Percentiles rank a stretch among this genome's conserved stretches.
phyloP scores from a whole-genome alignment of 768 basidiomycete genomes.

The Amanita pseudoporphyria region DNA sequence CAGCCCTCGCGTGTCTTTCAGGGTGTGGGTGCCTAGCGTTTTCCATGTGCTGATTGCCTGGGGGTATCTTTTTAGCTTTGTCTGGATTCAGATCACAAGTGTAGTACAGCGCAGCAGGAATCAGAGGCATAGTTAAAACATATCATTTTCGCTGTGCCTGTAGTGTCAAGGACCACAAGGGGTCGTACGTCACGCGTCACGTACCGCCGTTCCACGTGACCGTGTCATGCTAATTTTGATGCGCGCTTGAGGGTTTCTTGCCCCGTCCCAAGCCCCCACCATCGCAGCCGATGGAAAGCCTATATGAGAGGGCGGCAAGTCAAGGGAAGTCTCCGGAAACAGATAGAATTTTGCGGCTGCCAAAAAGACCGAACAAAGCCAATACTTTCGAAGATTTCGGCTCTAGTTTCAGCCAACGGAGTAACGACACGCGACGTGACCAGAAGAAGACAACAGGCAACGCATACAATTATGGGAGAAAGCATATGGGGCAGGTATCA shows the following conservation, averaged over 20 bases:
- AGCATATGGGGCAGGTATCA: neutral
- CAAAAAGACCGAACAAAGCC: neutral
- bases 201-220: constrained; percentile 1
- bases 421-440: neutral
- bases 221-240: constrained; percentile 1
- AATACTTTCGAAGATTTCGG: constrained; percentile 12
- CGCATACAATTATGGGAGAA: neutral
- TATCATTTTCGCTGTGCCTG: too few relatives aligned
- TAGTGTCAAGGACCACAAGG: too few relatives aligned
- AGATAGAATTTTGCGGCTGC: neutral
- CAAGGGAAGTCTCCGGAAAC: neutral
- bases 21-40: too few relatives aligned
- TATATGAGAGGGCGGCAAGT: neutral
- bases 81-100: too few relatives aligned
- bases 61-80: too few relatives aligned
- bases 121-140: too few relatives aligned
- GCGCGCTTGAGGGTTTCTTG: neutral
- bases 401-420: constrained; percentile 9
- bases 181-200: neutral
- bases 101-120: too few relatives aligned
- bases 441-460: neutral
- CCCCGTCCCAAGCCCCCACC: neutral
- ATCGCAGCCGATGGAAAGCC: neutral
- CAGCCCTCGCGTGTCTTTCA: too few relatives aligned
- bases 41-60: too few relatives aligned